Conservation (phyloP, 805 yeast species). For the Kockiozyma suomiensis region DNA sequence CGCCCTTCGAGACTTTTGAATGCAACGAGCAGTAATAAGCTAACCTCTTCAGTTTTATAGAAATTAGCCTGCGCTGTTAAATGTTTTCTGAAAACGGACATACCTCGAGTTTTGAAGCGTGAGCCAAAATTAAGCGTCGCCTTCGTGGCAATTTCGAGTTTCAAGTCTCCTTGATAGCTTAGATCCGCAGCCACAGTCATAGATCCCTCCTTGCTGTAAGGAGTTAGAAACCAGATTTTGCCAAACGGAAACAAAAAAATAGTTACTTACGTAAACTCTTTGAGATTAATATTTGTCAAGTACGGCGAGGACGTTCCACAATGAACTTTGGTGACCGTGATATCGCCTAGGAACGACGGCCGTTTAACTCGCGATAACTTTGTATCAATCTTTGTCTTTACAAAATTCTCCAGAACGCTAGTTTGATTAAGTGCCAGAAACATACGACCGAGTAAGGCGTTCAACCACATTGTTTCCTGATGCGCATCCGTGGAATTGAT, state of each 20-base stretch:
- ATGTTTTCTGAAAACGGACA: not conserved
- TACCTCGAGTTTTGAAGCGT: slow-evolving; percentile 59
- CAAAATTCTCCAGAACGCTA: slow-evolving; percentile 58
- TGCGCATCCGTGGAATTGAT: slow-evolving; percentile 83
- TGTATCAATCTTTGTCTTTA: slow-evolving; percentile 63
- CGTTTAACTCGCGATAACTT: slow-evolving; percentile 77
- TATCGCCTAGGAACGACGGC: slow-evolving; percentile 86
- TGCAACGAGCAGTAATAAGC: slow-evolving; percentile 68
- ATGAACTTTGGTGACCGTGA: slow-evolving; percentile 68
- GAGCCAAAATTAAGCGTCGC: slow-evolving; percentile 74
- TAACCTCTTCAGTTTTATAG: slow-evolving; percentile 58
- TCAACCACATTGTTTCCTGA: slow-evolving; percentile 83
- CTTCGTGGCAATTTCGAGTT: slow-evolving; percentile 78
- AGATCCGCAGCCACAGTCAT: slow-evolving; percentile 63
- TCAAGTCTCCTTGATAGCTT: slow-evolving; percentile 73
- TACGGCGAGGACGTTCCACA: slow-evolving; percentile 83
- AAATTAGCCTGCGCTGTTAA: not conserved
- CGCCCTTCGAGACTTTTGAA: slow-evolving; percentile 74
- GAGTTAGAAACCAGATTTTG: too few relatives aligned
- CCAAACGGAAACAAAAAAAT: too few relatives aligned
- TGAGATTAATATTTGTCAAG: slow-evolving; percentile 69
- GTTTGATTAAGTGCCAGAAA: slow-evolving; percentile 79
- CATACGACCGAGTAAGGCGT: slow-evolving; percentile 81
- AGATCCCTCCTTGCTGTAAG: slow-evolving; percentile 67
- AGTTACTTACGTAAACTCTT: slow-evolving; percentile 52